Percentiles rank a stretch among this genome's conserved stretches.
These are phyloP conservation scores for Hymenoscyphus fructigenus DNA, from an alignment of 2,329 filamentous ascomycete genomes.

Conservation along the genomic window DNA sequence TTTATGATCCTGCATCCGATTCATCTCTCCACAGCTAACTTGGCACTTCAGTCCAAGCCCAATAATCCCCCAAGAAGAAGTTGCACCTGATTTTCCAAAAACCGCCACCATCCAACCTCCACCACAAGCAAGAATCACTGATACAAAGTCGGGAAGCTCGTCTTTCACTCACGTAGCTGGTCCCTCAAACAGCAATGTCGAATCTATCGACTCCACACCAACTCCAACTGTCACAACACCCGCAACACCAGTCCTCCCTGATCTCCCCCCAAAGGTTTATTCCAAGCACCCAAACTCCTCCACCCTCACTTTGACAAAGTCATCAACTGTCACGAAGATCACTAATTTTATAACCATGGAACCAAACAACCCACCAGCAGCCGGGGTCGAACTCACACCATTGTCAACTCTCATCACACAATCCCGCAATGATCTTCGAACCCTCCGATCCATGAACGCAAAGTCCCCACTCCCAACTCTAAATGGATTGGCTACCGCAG, in stretches of 20 bases:
- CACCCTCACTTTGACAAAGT: background rate
- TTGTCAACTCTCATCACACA: conserved; percentile 15
- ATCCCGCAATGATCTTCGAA: conserved; percentile 13
- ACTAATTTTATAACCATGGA: background rate
- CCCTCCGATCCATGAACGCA: background rate
- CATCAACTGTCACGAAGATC: background rate
- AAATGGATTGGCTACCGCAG: background rate
- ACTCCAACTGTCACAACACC: background rate
- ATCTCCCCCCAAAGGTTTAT: background rate
- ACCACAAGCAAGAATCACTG: background rate
- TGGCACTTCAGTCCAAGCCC: no score
- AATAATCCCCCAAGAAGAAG: no score
- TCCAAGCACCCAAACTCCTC: background rate
- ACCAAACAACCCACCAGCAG: background rate
- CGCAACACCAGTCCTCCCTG: background rate
- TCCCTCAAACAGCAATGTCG: background rate
- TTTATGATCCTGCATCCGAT: background rate
- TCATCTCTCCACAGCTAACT: background rate
- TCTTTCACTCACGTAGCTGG: background rate
- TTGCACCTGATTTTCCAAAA: background rate
- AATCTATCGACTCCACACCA: background rate
- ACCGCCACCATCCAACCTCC: background rate
- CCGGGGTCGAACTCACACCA: conserved; percentile 12
- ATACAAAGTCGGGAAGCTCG: background rate
- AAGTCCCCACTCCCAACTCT: background rate